These are phyloP conservation scores for Hordeum marinum DNA, from an alignment of 176 grass and related monocot species.

Conservation along the genomic window DNA sequence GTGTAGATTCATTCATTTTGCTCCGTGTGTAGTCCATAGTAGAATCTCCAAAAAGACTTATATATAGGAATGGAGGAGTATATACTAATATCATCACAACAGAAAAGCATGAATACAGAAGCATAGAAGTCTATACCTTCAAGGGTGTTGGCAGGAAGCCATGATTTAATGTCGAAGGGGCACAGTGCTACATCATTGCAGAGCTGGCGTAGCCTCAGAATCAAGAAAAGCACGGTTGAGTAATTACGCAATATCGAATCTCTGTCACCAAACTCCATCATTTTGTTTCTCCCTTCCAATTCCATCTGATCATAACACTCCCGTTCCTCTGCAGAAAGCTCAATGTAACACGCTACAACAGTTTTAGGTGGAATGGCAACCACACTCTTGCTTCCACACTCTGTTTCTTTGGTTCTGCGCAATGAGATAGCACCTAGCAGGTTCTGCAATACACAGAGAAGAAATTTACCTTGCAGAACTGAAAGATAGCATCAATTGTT, in stretches of 20 bases:
- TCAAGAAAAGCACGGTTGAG: constrained; percentile 82
- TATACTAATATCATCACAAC: not conserved
- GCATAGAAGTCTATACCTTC: constrained; percentile 45
- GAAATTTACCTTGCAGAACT: not conserved
- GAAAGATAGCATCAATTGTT: not conserved
- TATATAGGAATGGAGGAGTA: too few species aligned
- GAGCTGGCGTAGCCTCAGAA: constrained; percentile 88
- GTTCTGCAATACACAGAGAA: constrained; percentile 54
- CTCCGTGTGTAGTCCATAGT: too few species aligned
- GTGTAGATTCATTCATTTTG: too few species aligned
- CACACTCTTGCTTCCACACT: constrained; percentile 45
- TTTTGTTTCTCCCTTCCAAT: constrained; percentile 69
- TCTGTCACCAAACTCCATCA: constrained; percentile 61
- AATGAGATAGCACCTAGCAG: constrained; percentile 82
- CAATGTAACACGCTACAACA: constrained; percentile 55
- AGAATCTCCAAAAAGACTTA: too few species aligned
- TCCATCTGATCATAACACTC: constrained; percentile 74
- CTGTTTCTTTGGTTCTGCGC: constrained; percentile 68
- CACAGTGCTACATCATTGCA: constrained; percentile 80
- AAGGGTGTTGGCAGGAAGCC: constrained; percentile 48
- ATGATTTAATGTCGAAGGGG: constrained; percentile 74
- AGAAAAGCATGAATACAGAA: constrained; percentile 4
- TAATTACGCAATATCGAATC: constrained; percentile 72
- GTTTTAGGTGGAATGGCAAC: constrained; percentile 61
- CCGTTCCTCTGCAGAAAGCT: constrained; percentile 85